Base-by-base conservation (phyloP, 768 basidiomycete genomes). In the Hygrophorus pudorinus region DNA sequence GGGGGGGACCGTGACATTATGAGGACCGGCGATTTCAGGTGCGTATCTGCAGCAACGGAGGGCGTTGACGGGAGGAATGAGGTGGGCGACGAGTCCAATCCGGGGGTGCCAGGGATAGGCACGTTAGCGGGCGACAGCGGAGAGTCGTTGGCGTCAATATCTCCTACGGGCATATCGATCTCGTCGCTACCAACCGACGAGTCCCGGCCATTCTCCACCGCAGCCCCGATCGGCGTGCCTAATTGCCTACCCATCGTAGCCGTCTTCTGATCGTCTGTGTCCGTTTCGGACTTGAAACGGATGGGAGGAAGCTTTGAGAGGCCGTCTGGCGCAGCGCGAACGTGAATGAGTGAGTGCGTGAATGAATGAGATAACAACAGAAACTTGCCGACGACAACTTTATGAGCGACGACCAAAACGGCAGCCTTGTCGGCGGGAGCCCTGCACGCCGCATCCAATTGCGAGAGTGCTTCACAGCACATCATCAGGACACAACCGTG, bases 361-460 rank as follows among this genome's bases (percentile, higher is more conserved):
- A n/a, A n/a, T n/a, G 29, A 32, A 42, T 33, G 10, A 29, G 32
- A 35, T 10, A 30, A 16, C 4, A 21, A n/a, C 32, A 31, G 12
- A 5, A 24, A 58, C 80, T 54, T 48, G 90, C 89, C 87, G 47
- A 93, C 92, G 14, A 96, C 72, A 14, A 85, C 65, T 54, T 86
- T 86, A 59, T 98, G 93, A 0, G 85, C 85, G 5, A 75, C 70
- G 13, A 99, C 85, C 14, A 99, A 67, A 7, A 90, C 65, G 2
- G 77, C 73, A 2, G 84, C 78, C 59, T 98, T 97, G 46, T 85
- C 82, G 1, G 69, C 72, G 0, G 96, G 91, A 5, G 78, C 74
- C 30, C 58, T 58, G 46, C 65, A 66, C 5, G 56, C 39, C 8
- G 44, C 27, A 47, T 73, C 65, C 31, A 77, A 46, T 30, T 64